Evolutionary conservation across 495 filamentous ascomycete species (phyloP).

Genomic region (Hypoxylon cercidicola): DNA sequence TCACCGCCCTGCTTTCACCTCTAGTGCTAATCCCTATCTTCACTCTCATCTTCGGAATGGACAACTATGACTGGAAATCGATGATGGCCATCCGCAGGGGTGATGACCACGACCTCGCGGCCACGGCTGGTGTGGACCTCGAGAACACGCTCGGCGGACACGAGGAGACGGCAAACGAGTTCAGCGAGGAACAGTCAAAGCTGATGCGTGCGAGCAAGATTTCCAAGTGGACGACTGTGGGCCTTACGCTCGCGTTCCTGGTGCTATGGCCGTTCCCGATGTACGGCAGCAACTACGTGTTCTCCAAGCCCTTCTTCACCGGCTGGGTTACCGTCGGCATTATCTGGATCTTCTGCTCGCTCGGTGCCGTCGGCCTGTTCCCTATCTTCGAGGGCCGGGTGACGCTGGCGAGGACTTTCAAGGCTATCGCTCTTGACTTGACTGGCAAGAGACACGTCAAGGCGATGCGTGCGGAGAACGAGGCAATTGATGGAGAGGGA

Average conservation of each 20-base stretch:
- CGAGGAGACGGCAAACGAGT: constrained; percentile 47
- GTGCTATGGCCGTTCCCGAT: constrained; percentile 96
- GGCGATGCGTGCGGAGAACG: constrained; percentile 49
- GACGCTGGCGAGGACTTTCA: constrained; percentile 71
- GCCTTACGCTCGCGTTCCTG: constrained; percentile 79
- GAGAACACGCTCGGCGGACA: constrained; percentile 72
- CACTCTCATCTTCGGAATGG: constrained; percentile 75
- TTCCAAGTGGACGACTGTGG: constrained; percentile 78
- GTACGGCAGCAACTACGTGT: constrained; percentile 88
- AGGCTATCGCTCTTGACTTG: constrained; percentile 74
- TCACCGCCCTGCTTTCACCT: constrained; percentile 80
- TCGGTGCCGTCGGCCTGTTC: constrained; percentile 79
- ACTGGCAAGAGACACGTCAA: constrained; percentile 65
- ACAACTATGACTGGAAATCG: constrained; percentile 89
- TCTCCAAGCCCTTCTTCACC: constrained; percentile 91
- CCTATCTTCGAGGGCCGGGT: constrained; percentile 83
- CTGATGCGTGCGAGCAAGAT: constrained; percentile 79
- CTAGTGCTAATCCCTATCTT: constrained; percentile 81
- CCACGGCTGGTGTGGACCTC: constrained; percentile 74
- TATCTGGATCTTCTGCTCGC: constrained; percentile 83
- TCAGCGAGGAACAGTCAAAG: constrained; percentile 71
- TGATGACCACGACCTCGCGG: constrained; percentile 82
- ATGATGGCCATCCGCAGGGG: constrained; percentile 87
- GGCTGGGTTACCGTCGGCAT: constrained; percentile 91
- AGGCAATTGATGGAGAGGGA: constrained; percentile 29